Evolutionary conservation across 805 yeast species (phyloP).

Genomic region (Komagataella phaffii): DNA sequence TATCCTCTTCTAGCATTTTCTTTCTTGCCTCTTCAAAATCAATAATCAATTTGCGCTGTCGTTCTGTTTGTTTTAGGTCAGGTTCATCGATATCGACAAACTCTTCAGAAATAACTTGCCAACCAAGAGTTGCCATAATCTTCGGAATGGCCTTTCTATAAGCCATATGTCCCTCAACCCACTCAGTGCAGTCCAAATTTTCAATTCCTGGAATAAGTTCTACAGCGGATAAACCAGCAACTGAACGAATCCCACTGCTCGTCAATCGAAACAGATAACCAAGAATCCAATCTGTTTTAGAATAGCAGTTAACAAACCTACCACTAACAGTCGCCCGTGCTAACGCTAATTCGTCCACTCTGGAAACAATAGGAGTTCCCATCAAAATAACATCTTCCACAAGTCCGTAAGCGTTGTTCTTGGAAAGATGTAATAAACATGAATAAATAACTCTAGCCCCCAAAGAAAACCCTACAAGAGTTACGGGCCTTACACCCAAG

Average conservation of each 20-base stretch:
- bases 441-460: conserved; percentile 90
- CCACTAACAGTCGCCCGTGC: conserved; percentile 87
- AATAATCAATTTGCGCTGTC: conserved; percentile 66
- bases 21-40: conserved; percentile 83
- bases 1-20: conserved; percentile 33
- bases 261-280: conserved; percentile 94
- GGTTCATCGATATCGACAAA: conserved; percentile 95
- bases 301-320: conserved; percentile 77
- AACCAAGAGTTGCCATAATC: conserved; percentile 51
- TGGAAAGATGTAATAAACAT: conserved; percentile 76
- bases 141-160: conserved; percentile 90
- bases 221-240: conserved; percentile 79
- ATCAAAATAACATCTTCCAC: conserved; percentile 79
- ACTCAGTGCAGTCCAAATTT: conserved; percentile 75
- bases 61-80: conserved; percentile 74
- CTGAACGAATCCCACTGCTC: conserved; percentile 84
- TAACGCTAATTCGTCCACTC: conserved; percentile 60
- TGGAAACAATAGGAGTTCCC: conserved; percentile 80
- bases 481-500: conserved; percentile 84
- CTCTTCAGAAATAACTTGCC: conserved; percentile 80
- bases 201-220: conserved; percentile 54
- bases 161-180: conserved; percentile 94
- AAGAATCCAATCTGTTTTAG: conserved; percentile 86
- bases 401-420: conserved; percentile 74
- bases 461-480: conserved; percentile 83